Conservation (phyloP, 495 filamentous ascomycete genomes). For the Podospora bellae-mahoneyi region DNA sequence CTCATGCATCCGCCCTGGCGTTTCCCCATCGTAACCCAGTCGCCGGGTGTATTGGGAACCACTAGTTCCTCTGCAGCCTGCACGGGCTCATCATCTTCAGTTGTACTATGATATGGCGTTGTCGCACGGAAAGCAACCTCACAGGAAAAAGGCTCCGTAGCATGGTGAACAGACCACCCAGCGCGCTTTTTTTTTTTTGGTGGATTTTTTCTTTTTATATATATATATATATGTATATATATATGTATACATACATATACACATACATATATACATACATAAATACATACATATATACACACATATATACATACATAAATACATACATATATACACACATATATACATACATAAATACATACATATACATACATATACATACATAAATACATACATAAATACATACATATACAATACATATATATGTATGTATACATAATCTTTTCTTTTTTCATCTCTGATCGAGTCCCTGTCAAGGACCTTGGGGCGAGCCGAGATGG, state of each 20-base stretch:
- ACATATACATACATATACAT: too few relatives aligned
- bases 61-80: slow-evolving; percentile 27
- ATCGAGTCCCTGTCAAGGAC: slow-evolving; percentile 2
- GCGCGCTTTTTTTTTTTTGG: background rate
- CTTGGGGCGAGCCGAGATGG: background rate
- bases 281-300: too few relatives aligned
- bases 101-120: slow-evolving; percentile 1
- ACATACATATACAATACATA: too few relatives aligned
- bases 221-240: too few relatives aligned
- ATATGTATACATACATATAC: too few relatives aligned
- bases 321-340: too few relatives aligned
- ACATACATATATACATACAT: too few relatives aligned
- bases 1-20: too few relatives aligned
- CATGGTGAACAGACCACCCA: background rate
- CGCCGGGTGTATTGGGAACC: slow-evolving; percentile 18
- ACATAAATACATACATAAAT: too few relatives aligned
- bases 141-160: background rate
- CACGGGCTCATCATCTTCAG: slow-evolving; percentile 26
- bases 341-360: too few relatives aligned
- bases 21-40: background rate
- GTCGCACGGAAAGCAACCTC: background rate
- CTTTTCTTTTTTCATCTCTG: background rate
- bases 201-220: background rate
- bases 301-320: too few relatives aligned
- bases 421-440: too few relatives aligned